phyloP scores from a whole-genome alignment of 164 flowering plant species.

The Magnolia sinica region DNA sequence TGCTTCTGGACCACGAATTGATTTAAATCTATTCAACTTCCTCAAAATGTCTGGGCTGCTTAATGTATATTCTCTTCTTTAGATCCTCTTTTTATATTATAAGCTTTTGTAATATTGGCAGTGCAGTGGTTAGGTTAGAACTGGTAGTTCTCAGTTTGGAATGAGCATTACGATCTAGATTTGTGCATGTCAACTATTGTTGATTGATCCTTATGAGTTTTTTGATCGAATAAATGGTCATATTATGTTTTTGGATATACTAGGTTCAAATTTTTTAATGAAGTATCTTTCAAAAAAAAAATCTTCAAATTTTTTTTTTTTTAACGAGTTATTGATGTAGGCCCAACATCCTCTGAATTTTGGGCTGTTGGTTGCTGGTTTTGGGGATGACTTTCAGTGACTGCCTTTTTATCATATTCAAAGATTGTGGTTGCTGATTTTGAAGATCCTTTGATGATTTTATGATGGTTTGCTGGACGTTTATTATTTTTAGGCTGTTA shows the following conservation, averaged over 20 bases:
- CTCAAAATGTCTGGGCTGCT: constrained; percentile 71
- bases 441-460: too few species aligned
- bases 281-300: too few species aligned
- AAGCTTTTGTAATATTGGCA: background rate
- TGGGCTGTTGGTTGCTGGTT: too few species aligned
- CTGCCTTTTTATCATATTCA: too few species aligned
- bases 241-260: background rate
- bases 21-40: constrained; percentile 61
- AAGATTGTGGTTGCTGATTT: too few species aligned
- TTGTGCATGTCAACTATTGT: background rate
- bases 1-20: constrained; percentile 30
- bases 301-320: too few species aligned
- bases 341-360: background rate
- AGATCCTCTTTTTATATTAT: background rate
- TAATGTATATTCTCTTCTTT: constrained; percentile 44
- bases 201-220: background rate
- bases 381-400: too few species aligned
- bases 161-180: background rate
- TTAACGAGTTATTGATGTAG: background rate
- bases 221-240: background rate
- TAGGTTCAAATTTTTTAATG: too few species aligned
- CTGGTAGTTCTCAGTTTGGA: background rate
- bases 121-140: background rate
- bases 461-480: too few species aligned
- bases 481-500: too few species aligned